Conservation (phyloP, 352 stramenopile species). For the Globisporangium echinulatum region DNA sequence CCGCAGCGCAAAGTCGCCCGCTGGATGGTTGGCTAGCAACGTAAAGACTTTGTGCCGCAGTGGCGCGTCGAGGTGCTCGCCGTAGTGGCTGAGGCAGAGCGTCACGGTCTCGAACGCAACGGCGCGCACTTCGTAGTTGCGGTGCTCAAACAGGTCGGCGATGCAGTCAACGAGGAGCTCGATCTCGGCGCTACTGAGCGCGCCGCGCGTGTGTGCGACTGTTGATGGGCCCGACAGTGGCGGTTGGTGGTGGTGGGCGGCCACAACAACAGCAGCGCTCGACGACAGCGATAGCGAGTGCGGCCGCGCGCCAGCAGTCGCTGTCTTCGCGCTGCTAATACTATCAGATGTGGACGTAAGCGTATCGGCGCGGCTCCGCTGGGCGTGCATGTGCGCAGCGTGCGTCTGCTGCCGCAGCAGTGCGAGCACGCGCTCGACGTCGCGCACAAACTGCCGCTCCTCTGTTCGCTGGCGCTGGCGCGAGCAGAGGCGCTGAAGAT, state of each 20-base stretch:
- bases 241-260: background rate
- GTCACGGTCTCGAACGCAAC: constrained; percentile 73
- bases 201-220: background rate
- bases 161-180: constrained; percentile 65
- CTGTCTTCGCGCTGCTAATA: constrained; percentile 1
- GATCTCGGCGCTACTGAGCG: constrained; percentile 27
- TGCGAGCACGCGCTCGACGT: constrained; percentile 56
- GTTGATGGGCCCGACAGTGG: background rate
- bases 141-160: constrained; percentile 59
- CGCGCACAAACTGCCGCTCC: constrained; percentile 56
- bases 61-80: constrained; percentile 30
- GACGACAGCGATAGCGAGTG: constrained; percentile 12
- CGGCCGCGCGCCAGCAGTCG: background rate
- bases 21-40: constrained; percentile 32
- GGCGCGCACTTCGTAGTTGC: constrained; percentile 58
- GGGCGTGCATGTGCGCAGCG: background rate
- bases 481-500: constrained; percentile 54
- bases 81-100: constrained; percentile 58
- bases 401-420: constrained; percentile 24
- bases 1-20: constrained; percentile 37
- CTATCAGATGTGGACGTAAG: background rate
- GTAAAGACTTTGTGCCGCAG: constrained; percentile 53
- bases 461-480: constrained; percentile 59
- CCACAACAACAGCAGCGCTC: background rate
- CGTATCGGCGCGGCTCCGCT: constrained; percentile 2